phyloP scores from a whole-genome alignment of 306 rosid species.

The Gillenia trifoliata region DNA sequence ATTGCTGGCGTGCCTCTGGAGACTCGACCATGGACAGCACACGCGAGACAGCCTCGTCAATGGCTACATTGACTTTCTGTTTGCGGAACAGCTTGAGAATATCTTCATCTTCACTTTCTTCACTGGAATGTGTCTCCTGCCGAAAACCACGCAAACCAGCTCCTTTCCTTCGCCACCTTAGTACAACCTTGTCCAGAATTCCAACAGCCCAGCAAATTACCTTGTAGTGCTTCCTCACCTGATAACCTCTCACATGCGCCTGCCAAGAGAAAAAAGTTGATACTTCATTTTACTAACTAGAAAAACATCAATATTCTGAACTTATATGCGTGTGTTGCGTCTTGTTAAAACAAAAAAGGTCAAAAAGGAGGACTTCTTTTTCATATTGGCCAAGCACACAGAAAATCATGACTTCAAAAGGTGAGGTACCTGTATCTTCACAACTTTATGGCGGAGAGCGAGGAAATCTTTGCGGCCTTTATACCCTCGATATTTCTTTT shows the following conservation, averaged over 20 bases:
- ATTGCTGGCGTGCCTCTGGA: conserved; percentile 69
- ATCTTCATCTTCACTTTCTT: conserved; percentile 76
- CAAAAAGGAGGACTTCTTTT: background rate
- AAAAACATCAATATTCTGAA: background rate
- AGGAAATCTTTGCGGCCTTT: conserved; percentile 78
- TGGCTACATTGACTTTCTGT: conserved; percentile 64
- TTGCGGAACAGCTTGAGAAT: conserved; percentile 77
- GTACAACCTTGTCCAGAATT: conserved; percentile 78
- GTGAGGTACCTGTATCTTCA: conserved; percentile 77
- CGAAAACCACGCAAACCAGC: conserved; percentile 65
- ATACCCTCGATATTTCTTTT: conserved; percentile 89
- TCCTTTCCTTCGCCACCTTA: conserved; percentile 87
- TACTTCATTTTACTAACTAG: background rate
- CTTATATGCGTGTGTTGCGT: background rate
- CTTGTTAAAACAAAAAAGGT: background rate
- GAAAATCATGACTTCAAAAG: background rate
- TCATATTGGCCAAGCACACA: too few relatives aligned
- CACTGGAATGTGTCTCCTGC: conserved; percentile 34
- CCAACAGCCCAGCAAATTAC: conserved; percentile 86
- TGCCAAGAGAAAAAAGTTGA: conserved; percentile 33
- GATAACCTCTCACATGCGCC: conserved; percentile 94
- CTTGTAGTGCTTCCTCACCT: conserved; percentile 74
- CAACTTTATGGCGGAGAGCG: conserved; percentile 74
- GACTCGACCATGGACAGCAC: conserved; percentile 80
- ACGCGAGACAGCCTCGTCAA: conserved; percentile 64